Evolutionary conservation across 23 red algal genomes (phyloP), one percentile per base, ranked within the genome.

Genomic region (Gracilaria caudata): DNA sequence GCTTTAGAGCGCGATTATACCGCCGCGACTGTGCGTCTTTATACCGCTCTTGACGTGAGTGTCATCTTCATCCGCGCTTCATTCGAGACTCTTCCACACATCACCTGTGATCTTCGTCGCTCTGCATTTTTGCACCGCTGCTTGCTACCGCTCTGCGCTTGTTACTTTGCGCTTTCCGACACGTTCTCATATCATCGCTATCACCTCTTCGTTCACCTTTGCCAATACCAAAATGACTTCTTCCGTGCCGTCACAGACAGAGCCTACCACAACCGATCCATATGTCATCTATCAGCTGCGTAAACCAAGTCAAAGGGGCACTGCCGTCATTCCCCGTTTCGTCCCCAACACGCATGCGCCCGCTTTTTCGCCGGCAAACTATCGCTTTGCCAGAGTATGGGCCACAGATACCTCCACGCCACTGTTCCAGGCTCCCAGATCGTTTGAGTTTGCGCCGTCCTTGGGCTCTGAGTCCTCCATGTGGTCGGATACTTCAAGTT

Each of bases 251-350:
- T 45, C 38, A 13, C 70, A 75, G 70, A 47, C 39, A 24, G 70
- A 75, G 20, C 39, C 70, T 40, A 75, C 40, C 7, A 20, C 86
- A 30, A 46, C 86, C 13, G 86, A 89, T 68, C 86, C 86, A 1
- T 89, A 79, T 51, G 86, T 89, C 41, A 65, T 89, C 70, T 89
- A 89, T 29, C 86, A 89, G 34, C 86, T 89, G n/a, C 71, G 86
- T 19, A 89, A 89, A 64, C 86, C 86, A 2, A 72, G 41, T 66
- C 86, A 89, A 49, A 32, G 86, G n/a, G 86, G 86, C 12, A 79
- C 73, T 19, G 73, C 86, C 59, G 86, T 89, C 72, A 79, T 89
- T 39, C 73, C 86, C 8, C 29, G 74, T 13, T 78, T 79, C 53
- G 73, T 89, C 2, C 82, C 82, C 21, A 86, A 86, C 33, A 78